Base-by-base conservation (phyloP, 345 rosid genomes). In the Dipteronia dyeriana region DNA sequence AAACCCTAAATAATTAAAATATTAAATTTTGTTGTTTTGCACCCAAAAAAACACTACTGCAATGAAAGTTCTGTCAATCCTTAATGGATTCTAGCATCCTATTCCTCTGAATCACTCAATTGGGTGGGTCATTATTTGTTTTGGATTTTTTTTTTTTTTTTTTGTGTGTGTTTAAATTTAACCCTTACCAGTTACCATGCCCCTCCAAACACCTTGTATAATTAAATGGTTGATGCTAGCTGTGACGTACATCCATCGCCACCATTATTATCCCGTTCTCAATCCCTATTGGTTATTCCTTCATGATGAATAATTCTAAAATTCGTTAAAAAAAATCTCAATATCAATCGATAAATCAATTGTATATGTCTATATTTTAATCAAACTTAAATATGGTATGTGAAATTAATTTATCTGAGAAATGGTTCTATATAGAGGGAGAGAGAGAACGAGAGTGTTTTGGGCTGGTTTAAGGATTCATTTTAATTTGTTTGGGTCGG, bases 71-170 rank as follows among this genome's bases (percentile, higher is more conserved):
- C 82, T 82, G 81, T 66, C 84, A 76, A 79, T 82, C 83, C 29
- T 66, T 66, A 11, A 51, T 84, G 86, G 82, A 84, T 81, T 79
- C 66, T 79, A 74, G 82, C 80, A 64, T 73, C 86, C 81, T 77
- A 31, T 79, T 79, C 75, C 83, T 75, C 85, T 79, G 85, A 84
- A 80, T 86, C 88, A 83, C 85, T 83, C 84, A 85, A 70, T 68
- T 57, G 43, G 49, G 86, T 80, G 84, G 86, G 85, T 79, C 90
- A 84, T 12, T 1, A 63, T 4, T 11, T 57, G 70, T 8, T 26
- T 74, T 83, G 87, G 79, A 81, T 78, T 74, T 76, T 31, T 76
- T 61, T 59, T 53, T n/a, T 76, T 62, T 43, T 45, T 31, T 31
- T 31, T 29, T 31, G 3, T 31, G 0, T 49, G 9, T 22, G 61